Percentiles rank a stretch among this genome's conserved stretches.
These are phyloP conservation scores for Tolypocladium paradoxum DNA, from an alignment of 2,329 filamentous ascomycete species.

Conservation along the genomic window DNA sequence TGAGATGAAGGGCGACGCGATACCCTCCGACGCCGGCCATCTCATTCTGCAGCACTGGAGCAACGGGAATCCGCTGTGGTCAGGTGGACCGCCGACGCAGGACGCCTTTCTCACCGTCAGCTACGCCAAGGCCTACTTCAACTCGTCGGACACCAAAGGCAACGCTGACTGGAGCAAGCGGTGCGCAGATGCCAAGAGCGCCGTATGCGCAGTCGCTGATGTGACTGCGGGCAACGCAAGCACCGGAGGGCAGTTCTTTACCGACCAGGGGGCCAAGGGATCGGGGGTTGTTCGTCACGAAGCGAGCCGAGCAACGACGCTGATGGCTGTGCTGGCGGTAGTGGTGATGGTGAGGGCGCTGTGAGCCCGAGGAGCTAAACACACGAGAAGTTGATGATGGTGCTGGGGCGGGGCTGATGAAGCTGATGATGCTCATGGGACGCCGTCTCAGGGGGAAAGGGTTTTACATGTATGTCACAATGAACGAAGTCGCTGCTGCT, in stretches of 20 bases:
- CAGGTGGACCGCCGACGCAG: conserved; percentile 52
- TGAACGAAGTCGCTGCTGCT: neutral
- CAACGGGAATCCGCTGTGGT: conserved; percentile 64
- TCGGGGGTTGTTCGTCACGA: neutral
- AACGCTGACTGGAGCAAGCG: neutral
- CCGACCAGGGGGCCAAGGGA: neutral
- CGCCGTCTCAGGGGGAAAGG: neutral
- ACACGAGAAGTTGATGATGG: neutral
- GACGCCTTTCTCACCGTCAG: conserved; percentile 55
- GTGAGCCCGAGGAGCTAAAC: neutral
- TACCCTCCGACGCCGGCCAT: conserved; percentile 52
- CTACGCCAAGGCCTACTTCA: conserved; percentile 74
- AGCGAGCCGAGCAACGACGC: neutral
- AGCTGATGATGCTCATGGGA: neutral
- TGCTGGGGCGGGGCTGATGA: neutral
- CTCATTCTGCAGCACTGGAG: conserved; percentile 69
- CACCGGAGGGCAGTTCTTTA: conserved; percentile 11
- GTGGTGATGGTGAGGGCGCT: neutral
- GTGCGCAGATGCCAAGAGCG: conserved; percentile 1
- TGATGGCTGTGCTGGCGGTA: neutral
- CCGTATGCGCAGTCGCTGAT: conserved; percentile 15
- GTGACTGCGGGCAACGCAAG: conserved; percentile 11
- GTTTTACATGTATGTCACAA: neutral
- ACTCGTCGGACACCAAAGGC: conserved; percentile 40
- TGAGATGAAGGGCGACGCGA: conserved; percentile 41